phyloP scores from a whole-genome alignment of 2,329 filamentous ascomycete species.

The Lecanicillium sp. region DNA sequence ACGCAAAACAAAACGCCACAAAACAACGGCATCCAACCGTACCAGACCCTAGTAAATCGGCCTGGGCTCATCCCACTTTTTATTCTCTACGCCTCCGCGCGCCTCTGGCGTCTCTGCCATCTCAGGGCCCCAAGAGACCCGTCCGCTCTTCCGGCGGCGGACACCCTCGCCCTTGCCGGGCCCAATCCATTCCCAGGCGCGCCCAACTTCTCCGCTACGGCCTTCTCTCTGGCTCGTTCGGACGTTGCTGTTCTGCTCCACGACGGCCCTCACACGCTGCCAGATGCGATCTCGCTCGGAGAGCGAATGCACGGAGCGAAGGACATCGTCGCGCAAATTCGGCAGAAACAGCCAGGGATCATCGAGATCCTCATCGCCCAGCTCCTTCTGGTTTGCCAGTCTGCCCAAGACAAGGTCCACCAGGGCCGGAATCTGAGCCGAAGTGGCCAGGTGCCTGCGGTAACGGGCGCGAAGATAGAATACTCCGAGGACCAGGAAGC shows the following conservation, averaged over 20 bases:
- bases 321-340: slow-evolving; percentile 83
- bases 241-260: slow-evolving; percentile 92
- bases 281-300: slow-evolving; percentile 73
- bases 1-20: slow-evolving; percentile 4
- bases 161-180: slow-evolving; percentile 38
- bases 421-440: slow-evolving; percentile 68
- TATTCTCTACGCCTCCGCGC: slow-evolving; percentile 18
- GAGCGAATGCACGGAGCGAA: slow-evolving; percentile 72
- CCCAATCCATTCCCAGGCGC: slow-evolving; percentile 65
- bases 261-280: slow-evolving; percentile 72
- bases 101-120: slow-evolving; percentile 24
- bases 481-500: slow-evolving; percentile 37
- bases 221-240: slow-evolving; percentile 64
- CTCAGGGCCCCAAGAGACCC: slow-evolving; percentile 38
- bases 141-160: slow-evolving; percentile 41
- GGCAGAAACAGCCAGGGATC: slow-evolving; percentile 81
- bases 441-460: slow-evolving; percentile 53
- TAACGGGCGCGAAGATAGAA: slow-evolving; percentile 59
- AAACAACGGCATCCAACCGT: not conserved
- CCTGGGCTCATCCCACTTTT: slow-evolving; percentile 33
- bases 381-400: slow-evolving; percentile 72
- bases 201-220: slow-evolving; percentile 54
- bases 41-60: slow-evolving; percentile 28
- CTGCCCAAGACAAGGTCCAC: slow-evolving; percentile 79
- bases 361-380: slow-evolving; percentile 58